Evolutionary conservation across 2,329 filamentous ascomycete genomes (phyloP).

Genomic region (Colletotrichum magnum): DNA sequence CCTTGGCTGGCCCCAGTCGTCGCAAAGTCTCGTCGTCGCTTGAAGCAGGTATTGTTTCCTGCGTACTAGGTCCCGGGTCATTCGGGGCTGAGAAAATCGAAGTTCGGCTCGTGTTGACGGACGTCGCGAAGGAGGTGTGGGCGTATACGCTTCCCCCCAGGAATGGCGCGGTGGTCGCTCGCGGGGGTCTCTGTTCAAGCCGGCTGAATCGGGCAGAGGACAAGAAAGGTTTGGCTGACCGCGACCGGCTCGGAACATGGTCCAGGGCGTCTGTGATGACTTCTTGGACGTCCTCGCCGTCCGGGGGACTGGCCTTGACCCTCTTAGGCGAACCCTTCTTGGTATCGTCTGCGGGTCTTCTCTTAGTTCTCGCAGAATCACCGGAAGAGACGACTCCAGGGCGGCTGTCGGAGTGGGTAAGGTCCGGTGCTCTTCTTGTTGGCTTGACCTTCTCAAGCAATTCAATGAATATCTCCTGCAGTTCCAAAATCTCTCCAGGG

Average conservation of each 20-base stretch:
- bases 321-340: slow-evolving; percentile 14
- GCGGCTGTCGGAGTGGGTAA: slow-evolving; percentile 2
- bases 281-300: background rate
- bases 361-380: slow-evolving; percentile 10
- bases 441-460: background rate
- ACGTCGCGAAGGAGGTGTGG: background rate
- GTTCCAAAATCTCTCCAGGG: slow-evolving; percentile 6
- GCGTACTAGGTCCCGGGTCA: background rate
- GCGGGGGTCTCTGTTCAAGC: background rate
- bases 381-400: background rate
- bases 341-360: background rate
- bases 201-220: slow-evolving; percentile 4
- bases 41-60: slow-evolving; percentile 21
- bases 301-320: background rate
- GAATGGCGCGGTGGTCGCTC: background rate
- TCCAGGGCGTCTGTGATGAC: background rate
- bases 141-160: background rate
- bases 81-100: slow-evolving; percentile 13
- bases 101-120: slow-evolving; percentile 19
- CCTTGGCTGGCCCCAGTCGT: background rate
- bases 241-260: slow-evolving; percentile 28
- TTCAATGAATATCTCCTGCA: slow-evolving; percentile 17
- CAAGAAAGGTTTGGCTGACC: slow-evolving; percentile 8
- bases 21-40: slow-evolving; percentile 1
- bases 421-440: background rate